Percentiles rank a stretch among this genome's conserved stretches.
These are phyloP conservation scores for Ceratocystis cubensis DNA, from an alignment of 2,329 filamentous ascomycete species.

Conservation along the genomic window DNA sequence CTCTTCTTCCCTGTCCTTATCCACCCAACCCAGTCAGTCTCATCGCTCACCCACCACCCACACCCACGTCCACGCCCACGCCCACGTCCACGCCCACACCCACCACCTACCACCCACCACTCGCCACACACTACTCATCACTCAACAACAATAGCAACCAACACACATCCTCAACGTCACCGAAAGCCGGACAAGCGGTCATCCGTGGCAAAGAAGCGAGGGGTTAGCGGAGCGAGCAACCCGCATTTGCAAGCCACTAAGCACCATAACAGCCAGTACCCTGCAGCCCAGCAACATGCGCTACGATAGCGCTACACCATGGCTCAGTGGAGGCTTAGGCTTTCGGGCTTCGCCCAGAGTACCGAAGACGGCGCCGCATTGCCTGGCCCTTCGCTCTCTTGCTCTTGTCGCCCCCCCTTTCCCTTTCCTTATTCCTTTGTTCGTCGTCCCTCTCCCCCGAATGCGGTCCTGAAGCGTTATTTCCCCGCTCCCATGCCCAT, in stretches of 20 bases:
- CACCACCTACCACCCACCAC: neutral
- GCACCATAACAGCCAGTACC: too few relatives aligned
- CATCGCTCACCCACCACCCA: neutral
- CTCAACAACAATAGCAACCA: too few relatives aligned
- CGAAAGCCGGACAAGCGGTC: neutral
- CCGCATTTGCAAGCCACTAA: too few relatives aligned
- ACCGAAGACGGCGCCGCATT: too few relatives aligned
- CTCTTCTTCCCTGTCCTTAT: neutral
- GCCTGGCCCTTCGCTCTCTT: neutral
- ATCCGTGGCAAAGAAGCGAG: neutral
- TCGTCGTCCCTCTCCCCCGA: neutral
- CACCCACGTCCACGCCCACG: neutral
- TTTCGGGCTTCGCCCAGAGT: too few relatives aligned
- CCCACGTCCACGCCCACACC: too few relatives aligned
- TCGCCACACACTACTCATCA: too few relatives aligned
- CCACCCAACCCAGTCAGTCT: neutral
- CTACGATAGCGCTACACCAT: too few relatives aligned
- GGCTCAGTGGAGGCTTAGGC: too few relatives aligned
- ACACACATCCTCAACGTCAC: neutral
- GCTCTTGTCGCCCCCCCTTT: neutral
- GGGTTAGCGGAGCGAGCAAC: neutral
- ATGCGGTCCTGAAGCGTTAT: neutral
- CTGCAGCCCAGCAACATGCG: too few relatives aligned
- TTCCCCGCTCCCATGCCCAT: neutral
- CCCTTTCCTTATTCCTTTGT: neutral